Evolutionary conservation across 768 basidiomycete species (phyloP), one percentile per base, ranked within the genome.

Genomic region (Suillus brevipes): DNA sequence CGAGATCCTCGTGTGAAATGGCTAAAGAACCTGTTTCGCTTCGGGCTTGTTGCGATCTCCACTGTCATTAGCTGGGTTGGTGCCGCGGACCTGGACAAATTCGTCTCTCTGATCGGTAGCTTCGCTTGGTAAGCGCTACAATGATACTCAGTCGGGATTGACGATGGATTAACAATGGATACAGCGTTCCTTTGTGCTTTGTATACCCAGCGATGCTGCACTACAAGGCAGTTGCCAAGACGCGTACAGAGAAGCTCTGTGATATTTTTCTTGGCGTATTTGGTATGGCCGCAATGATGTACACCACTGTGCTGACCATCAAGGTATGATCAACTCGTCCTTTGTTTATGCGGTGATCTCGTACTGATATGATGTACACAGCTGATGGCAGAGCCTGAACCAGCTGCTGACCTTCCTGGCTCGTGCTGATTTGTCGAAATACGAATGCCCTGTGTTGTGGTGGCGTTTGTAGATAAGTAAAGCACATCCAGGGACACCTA

Each of bases 201-300:
- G 88, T 96, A 57, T 98, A 97, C 72, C 97, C 95, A 5, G 89
- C 95, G 6, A 88, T 97, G 90, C 77, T 97, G 66, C 95, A 97
- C 74, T 91, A 94, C 79, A 91, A 85, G 77, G 91, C 90, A n/a
- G 88, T 89, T 69, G 90, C 95, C 7, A 83, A 80, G 67, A 95
- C 92, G 1, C 81, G 82, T 65, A 84, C 72, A 68, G 81, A 89
- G 76, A 93, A 89, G 73, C 50, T 82, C 5, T 79, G 80, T 1
- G 95, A 98, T 75, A 88, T 89, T 52, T 78, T 83, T 34, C 79
- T 98, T 71, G 86, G 94, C 68, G 71, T 85, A 16, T 95, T 97
- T 75, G 95, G 95, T 8, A 28, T 87, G 60, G 62, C 81, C 18
- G 92, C 87, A 12, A 88, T 91, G 57, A 76, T 83, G 20, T 98